Conservation (phyloP, 148 eudicot genomes). For the Rhododendron ferrugineum region DNA sequence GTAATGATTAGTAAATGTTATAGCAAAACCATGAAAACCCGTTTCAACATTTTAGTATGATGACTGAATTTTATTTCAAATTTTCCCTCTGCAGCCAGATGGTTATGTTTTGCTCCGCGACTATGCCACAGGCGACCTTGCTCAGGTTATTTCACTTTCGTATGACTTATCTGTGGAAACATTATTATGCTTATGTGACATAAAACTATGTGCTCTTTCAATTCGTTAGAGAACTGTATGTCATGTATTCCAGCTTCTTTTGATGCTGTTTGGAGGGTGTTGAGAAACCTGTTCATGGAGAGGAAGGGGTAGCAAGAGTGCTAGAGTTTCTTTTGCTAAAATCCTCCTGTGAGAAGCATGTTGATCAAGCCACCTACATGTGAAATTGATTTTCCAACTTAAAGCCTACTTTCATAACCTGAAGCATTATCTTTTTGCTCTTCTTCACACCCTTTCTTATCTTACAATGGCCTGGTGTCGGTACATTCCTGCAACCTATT, state of each 20-base stretch:
- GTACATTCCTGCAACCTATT: background rate
- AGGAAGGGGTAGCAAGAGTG: background rate
- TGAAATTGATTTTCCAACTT: background rate
- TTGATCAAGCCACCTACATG: background rate
- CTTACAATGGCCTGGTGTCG: background rate
- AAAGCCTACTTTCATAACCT: background rate
- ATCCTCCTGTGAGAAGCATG: background rate
- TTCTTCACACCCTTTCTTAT: background rate
- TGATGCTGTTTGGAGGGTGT: background rate
- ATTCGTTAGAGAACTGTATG: background rate
- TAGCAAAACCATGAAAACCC: background rate
- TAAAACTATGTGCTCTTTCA: background rate
- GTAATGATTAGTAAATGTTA: slow-evolving; percentile 24
- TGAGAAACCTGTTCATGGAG: background rate
- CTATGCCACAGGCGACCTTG: slow-evolving; percentile 98
- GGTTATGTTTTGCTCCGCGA: slow-evolving; percentile 84
- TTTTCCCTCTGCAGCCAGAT: slow-evolving; percentile 66
- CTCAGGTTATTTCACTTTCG: slow-evolving; percentile 58
- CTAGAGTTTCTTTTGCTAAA: background rate
- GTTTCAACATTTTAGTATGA: background rate
- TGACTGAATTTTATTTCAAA: slow-evolving; percentile 3
- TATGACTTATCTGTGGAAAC: background rate
- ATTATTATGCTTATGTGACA: background rate
- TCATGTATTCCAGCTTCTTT: background rate
- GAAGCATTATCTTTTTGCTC: background rate